Evolutionary conservation across 352 stramenopile species (phyloP).

Genomic region (Phytopythium kandeliae): DNA sequence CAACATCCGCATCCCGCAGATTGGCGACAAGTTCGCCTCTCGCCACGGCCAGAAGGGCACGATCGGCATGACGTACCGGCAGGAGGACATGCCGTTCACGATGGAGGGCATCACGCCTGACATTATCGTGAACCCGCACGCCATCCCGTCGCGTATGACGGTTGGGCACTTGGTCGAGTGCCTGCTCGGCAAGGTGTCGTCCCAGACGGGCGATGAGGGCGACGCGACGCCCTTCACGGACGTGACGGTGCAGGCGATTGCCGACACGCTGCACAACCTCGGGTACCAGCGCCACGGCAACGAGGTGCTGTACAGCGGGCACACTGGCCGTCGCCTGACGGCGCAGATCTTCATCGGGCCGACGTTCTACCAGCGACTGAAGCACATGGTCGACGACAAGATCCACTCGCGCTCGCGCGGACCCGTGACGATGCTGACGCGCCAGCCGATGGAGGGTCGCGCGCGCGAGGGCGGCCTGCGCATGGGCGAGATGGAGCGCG

Average conservation of each 20-base stretch:
- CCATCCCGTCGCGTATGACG: conserved; percentile 99
- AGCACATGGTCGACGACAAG: conserved; percentile 99
- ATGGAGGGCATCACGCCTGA: conserved; percentile 98
- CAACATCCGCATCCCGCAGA: conserved; percentile 98
- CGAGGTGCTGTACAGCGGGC: conserved; percentile 99
- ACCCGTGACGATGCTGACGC: conserved; percentile 97
- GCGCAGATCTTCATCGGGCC: conserved; percentile 99
- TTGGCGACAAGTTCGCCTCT: conserved; percentile 98
- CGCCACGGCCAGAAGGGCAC: conserved; percentile 91
- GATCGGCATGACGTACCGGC: conserved; percentile 99
- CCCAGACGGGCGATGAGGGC: conserved; percentile 95
- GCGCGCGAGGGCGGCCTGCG: conserved; percentile 97
- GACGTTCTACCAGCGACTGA: conserved; percentile 99
- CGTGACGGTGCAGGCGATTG: conserved; percentile 98
- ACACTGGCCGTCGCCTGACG: conserved; percentile 96
- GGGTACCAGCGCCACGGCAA: conserved; percentile 99
- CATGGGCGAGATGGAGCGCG: conserved; percentile 99
- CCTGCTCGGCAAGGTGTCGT: conserved; percentile 98
- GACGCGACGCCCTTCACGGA: conserved; percentile 99
- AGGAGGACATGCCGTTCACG: conserved; percentile 99
- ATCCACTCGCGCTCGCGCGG: conserved; percentile 96
- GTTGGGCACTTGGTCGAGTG: conserved; percentile 99
- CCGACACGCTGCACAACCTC: conserved; percentile 91
- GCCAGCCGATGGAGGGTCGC: conserved; percentile 98
- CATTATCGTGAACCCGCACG: conserved; percentile 99